Base-by-base conservation (phyloP, 192 early-diverging fungal species). In the Obelidium mucronatum region DNA sequence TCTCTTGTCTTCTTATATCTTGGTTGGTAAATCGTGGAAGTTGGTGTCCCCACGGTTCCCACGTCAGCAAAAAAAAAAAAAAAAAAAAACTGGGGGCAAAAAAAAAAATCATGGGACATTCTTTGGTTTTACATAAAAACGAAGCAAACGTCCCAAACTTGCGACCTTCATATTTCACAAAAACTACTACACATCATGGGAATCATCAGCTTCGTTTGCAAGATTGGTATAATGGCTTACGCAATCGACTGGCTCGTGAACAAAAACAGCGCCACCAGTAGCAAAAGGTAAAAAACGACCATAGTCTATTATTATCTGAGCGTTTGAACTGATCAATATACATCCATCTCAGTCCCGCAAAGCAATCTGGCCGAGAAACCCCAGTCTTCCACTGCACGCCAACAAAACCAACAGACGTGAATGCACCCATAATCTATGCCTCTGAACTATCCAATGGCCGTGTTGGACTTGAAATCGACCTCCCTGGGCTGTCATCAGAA, bases 201-300 rank as follows among this genome's bases (percentile, higher is more conserved):
- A 36, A 64, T 64, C 62, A 64, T 64, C 62, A 64, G 62, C 37
- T 64, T 64, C 62, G 62, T 26, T 13, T 64, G 62, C 62, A 64
- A 64, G 39, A 22, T 64, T 26, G 62, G 62, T n/a, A 34, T 64
- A 1, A 34, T 64, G 34, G 62, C 62, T 64, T 64, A 64, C 62
- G 62, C 34, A 22, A 64, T 60, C 58, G 30, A 60, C 33, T 60
- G 58, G 58, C 15, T 60, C 58, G 15, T 60, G 58, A 15, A 60
- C 3, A 8, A 64, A 8, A n/a, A 64, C 35, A 64, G 26, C 58
- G 30, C 22, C 58, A 4, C 58, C 58, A n/a, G n/a, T n/a, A n/a
- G 24, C 13, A 33, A 17, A 24, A 60, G 58, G 13, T 15, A 28
- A 15, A 0, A 48, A 19, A 15, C 44, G 19, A 48, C 44, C 8